A percentile compares a stretch with the other conserved stretches of the same genome.
These are phyloP conservation scores for Trypanosoma scelopori DNA, from an alignment of 208 protist species.

Conservation along the genomic window DNA sequence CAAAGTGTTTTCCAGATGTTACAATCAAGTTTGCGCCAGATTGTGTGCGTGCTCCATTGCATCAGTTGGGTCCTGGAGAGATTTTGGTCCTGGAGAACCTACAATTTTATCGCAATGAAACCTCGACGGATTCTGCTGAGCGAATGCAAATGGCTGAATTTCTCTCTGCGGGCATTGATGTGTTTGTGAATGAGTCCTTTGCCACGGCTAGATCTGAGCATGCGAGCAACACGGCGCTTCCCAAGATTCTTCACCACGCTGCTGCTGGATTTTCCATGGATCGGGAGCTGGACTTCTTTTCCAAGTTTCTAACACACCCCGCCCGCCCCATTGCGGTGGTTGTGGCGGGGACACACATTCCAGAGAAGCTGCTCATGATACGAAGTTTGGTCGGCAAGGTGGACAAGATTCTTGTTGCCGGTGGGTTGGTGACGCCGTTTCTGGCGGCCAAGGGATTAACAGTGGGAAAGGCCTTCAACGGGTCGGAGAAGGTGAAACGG, in stretches of 20 bases:
- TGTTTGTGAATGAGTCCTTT: constrained; percentile 86
- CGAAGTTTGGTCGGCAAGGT: constrained; percentile 63
- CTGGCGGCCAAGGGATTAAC: constrained; percentile 53
- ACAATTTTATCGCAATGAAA: constrained; percentile 80
- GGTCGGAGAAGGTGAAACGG: constrained; percentile 15
- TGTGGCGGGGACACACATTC: constrained; percentile 54
- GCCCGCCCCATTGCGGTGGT: constrained; percentile 53
- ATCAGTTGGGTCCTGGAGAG: constrained; percentile 38
- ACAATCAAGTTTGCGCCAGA: constrained; percentile 60
- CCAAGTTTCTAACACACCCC: constrained; percentile 67
- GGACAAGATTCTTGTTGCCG: constrained; percentile 70
- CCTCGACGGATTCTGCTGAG: constrained; percentile 39
- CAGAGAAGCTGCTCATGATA: constrained; percentile 61
- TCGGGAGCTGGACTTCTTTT: constrained; percentile 74
- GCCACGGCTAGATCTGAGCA: constrained; percentile 46
- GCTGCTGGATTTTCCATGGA: constrained; percentile 75
- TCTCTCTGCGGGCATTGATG: constrained; percentile 53
- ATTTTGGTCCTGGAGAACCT: constrained; percentile 80
- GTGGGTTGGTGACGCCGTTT: constrained; percentile 66
- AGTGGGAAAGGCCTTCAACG: constrained; percentile 25
- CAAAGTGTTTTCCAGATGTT: constrained; percentile 42
- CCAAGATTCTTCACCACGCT: constrained; percentile 65
- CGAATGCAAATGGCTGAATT: constrained; percentile 60
- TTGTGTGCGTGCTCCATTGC: constrained; percentile 47
- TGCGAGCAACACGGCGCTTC: constrained; percentile 71